A percentile compares a stretch with the other conserved stretches of the same genome.
These are phyloP conservation scores for Xylariaceae sp. DNA, from an alignment of 2,329 filamentous ascomycete species.

Conservation along the genomic window DNA sequence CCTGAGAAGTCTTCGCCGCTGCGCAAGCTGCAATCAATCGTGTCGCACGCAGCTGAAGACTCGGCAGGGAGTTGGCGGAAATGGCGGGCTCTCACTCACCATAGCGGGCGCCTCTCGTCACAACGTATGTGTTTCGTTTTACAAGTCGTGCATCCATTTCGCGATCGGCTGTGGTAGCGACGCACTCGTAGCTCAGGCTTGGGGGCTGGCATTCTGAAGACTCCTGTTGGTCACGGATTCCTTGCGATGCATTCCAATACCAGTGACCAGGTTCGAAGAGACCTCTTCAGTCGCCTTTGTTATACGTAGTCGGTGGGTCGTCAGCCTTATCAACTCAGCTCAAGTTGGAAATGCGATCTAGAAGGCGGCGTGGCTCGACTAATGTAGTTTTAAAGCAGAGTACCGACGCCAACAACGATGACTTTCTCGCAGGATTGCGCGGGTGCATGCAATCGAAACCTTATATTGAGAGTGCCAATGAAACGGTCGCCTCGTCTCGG, in stretches of 20 bases:
- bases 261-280: too few relatives aligned
- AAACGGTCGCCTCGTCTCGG: background rate
- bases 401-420: background rate
- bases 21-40: too few relatives aligned
- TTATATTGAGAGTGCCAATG: background rate
- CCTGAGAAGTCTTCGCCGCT: background rate
- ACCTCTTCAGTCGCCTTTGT: too few relatives aligned
- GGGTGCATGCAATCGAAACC: background rate
- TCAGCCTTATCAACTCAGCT: background rate
- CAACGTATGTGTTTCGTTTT: conserved; percentile 25
- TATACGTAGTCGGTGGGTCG: background rate
- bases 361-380: background rate
- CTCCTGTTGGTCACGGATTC: background rate
- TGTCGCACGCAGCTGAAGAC: too few relatives aligned
- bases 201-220: conserved; percentile 19
- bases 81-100: conserved; percentile 14
- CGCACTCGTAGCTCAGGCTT: conserved; percentile 21
- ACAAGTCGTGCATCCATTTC: conserved; percentile 24
- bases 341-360: background rate
- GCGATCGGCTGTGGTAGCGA: conserved; percentile 24
- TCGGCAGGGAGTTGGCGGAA: too few relatives aligned
- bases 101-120: conserved; percentile 25
- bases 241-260: conserved; percentile 7
- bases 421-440: background rate
- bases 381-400: background rate